Base-by-base conservation (phyloP, 441 rosid species). In the Viola pubescens region DNA sequence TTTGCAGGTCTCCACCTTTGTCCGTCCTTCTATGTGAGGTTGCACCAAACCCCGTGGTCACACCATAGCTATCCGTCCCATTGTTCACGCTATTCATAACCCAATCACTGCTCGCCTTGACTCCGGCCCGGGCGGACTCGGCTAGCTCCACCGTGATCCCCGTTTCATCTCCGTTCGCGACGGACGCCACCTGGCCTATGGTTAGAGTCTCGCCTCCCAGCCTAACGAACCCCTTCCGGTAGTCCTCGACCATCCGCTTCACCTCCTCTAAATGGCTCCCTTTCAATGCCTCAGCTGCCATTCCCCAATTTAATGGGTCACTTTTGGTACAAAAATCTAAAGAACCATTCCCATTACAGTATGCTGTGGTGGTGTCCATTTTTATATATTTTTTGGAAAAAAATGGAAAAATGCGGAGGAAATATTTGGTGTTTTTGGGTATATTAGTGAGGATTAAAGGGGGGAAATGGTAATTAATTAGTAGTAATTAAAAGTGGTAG, bases 31-130 rank as follows among this genome's bases (percentile, higher is more conserved):
- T 66, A 49, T 82, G 95, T 14, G 87, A 82, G 49, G 81, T 82
- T 26, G 89, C 87, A 37, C 91, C 89, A 54, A 87, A 87, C 47
- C 95, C 91, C 6, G 95, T 80, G 6, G 91, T 87, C 38, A 84
- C 79, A 37, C 86, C 91, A 40, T 84, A 78, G 54, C 82, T 87
- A 54, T 87, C 95, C 0, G 78, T 81, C 10, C 95, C 95, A 47
- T 77, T 82, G 9, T 52, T 64, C 83, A 80, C 75, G 74, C 87
- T 78, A 19, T 87, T 84, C 91, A 79, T 75, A 1, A 87, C 81
- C 95, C 89, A 87, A 49, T 82, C 85, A 51, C 81, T 81, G 55
- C 95, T 87, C 0, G 91, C 95, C 49, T 81, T 77, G 41, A 87
- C 88, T 0, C 82, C 73, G 0, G 73, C 80, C 37, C 83, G 71